Percentiles rank a stretch among this genome's conserved stretches.
These are phyloP conservation scores for Golubevia pallescens DNA, from an alignment of 1,284 basidiomycete genomes.

Conservation along the genomic window DNA sequence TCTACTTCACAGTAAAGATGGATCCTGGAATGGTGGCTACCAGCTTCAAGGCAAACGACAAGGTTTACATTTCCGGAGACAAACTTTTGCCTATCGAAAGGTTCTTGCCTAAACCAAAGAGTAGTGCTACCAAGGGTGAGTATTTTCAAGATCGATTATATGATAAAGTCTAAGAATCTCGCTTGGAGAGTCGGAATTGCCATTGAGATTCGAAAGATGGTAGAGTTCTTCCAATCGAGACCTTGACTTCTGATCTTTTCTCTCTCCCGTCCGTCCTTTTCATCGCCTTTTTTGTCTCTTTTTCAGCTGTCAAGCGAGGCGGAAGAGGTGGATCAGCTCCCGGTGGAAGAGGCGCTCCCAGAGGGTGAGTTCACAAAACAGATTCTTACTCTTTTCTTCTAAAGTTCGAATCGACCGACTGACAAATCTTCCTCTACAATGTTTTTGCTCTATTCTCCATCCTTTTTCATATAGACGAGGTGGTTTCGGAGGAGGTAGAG, in stretches of 20 bases:
- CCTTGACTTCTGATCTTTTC: no score
- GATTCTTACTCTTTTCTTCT: neutral
- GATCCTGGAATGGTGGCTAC: slow-evolving; percentile 91
- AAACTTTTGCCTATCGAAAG: slow-evolving; percentile 95
- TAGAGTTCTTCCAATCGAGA: neutral
- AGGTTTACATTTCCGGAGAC: slow-evolving; percentile 94
- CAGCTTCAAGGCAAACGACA: slow-evolving; percentile 96
- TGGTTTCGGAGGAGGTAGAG: no score
- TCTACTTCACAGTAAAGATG: slow-evolving; percentile 98
- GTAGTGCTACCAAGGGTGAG: neutral
- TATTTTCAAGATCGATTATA: no score
- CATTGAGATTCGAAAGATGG: no score
- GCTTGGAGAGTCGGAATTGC: no score
- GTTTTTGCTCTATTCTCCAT: neutral
- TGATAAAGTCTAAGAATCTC: no score
- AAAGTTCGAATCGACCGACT: no score
- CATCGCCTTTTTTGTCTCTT: no score
- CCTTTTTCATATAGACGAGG: neutral
- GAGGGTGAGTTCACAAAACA: neutral
- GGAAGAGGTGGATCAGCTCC: neutral
- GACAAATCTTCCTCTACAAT: neutral
- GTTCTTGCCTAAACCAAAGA: slow-evolving; percentile 95
- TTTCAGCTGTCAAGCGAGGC: neutral
- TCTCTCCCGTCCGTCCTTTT: no score
- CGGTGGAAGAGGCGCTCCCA: neutral